Conservation (phyloP, 805 yeast species). For the Millerozyma acaciae region DNA sequence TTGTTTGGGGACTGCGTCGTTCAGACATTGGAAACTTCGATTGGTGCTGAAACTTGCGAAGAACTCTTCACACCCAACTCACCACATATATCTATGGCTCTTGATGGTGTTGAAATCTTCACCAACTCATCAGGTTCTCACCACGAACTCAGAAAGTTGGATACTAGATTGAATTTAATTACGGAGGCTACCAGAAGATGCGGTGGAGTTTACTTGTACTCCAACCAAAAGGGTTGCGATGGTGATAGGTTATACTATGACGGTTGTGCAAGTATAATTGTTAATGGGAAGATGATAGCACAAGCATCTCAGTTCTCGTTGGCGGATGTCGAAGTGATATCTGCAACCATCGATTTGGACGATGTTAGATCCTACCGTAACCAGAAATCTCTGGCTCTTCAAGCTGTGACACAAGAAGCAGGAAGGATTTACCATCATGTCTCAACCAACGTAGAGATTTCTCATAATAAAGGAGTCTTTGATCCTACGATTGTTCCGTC, state of each 20-base stretch:
- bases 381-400: conserved; percentile 73
- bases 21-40: conserved; percentile 76
- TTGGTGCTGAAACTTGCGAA: conserved; percentile 99
- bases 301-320: conserved; percentile 91
- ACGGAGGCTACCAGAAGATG: conserved; percentile 92
- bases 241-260: conserved; percentile 97
- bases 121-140: conserved; percentile 98
- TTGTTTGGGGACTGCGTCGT: conserved; percentile 90
- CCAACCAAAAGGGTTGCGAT: conserved; percentile 97
- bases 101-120: conserved; percentile 96
- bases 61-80: conserved; percentile 95
- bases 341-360: conserved; percentile 93
- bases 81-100: conserved; percentile 86
- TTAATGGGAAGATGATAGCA: conserved; percentile 87
- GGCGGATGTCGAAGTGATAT: conserved; percentile 86
- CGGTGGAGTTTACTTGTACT: conserved; percentile 91
- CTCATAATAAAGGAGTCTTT: conserved; percentile 57
- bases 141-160: conserved; percentile 87
- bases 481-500: conserved; percentile 64
- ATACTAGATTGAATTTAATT: conserved; percentile 79
- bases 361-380: conserved; percentile 83
- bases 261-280: conserved; percentile 92
- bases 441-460: conserved; percentile 59
- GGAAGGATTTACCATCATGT: conserved; percentile 48
- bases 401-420: conserved; percentile 45